Evolutionary conservation across 306 rosid species (phyloP).

Genomic region (Fagus sylvatica): DNA sequence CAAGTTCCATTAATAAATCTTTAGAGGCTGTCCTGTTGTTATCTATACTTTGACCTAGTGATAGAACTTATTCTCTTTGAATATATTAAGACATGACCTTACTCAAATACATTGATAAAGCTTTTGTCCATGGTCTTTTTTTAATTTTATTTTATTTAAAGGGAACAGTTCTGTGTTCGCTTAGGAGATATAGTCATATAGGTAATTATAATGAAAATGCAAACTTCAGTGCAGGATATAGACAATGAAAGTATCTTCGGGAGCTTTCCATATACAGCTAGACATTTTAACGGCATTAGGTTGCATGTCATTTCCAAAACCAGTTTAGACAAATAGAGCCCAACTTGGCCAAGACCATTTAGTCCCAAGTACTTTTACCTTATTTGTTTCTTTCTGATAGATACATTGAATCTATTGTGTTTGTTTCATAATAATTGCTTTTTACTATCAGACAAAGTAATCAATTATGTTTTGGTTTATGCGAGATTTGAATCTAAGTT

Average conservation of each 20-base stretch:
- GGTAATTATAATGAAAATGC: not conserved
- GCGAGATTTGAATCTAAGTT: too few relatives aligned
- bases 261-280: not conserved
- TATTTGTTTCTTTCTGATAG: not conserved
- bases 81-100: too few relatives aligned
- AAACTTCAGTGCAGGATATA: not conserved
- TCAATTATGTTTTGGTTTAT: too few relatives aligned
- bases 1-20: not conserved
- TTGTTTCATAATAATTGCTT: too few relatives aligned
- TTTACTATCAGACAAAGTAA: too few relatives aligned
- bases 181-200: not conserved
- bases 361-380: not conserved
- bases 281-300: not conserved
- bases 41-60: not conserved
- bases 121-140: too few relatives aligned
- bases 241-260: not conserved
- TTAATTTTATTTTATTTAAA: too few relatives aligned
- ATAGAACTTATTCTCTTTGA: too few relatives aligned
- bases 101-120: too few relatives aligned
- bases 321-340: too few relatives aligned
- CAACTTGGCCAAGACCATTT: not conserved
- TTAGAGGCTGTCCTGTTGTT: not conserved
- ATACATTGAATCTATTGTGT: too few relatives aligned
- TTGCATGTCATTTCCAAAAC: too few relatives aligned
- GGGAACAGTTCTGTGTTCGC: not conserved